A percentile compares a stretch with the other conserved stretches of the same genome.
phyloP scores from a whole-genome alignment of 805 yeast genomes.

The Candida hispaniensis region DNA sequence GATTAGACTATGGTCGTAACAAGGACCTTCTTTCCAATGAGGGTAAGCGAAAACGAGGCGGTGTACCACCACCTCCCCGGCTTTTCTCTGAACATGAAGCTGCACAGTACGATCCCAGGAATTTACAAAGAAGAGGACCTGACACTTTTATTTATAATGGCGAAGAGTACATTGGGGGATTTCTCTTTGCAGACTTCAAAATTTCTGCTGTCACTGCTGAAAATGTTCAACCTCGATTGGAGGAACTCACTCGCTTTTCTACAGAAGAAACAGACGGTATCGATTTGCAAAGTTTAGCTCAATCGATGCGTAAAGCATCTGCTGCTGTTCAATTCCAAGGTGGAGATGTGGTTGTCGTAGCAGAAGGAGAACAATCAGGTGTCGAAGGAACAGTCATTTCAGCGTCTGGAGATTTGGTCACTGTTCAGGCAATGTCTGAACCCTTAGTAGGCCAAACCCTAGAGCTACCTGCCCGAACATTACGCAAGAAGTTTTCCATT shows the following conservation, averaged over 20 bases:
- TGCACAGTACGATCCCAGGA: conserved; percentile 65
- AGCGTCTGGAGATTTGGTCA: conserved; percentile 52
- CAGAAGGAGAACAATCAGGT: conserved; percentile 88
- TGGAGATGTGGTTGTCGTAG: conserved; percentile 87
- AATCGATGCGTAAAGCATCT: conserved; percentile 60
- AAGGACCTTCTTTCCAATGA: conserved; percentile 31
- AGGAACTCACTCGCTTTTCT: conserved; percentile 75
- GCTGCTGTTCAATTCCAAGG: conserved; percentile 65
- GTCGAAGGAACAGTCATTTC: conserved; percentile 69
- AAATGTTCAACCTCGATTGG: conserved; percentile 71
- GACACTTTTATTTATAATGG: conserved; percentile 61
- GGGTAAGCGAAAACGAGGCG: conserved; percentile 40
- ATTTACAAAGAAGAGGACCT: conserved; percentile 45
- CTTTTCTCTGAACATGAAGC: conserved; percentile 87
- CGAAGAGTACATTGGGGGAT: conserved; percentile 87
- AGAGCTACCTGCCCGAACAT: conserved; percentile 70
- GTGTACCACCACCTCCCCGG: conserved; percentile 66
- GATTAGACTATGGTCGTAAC: conserved; percentile 76
- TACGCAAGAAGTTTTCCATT: conserved; percentile 74
- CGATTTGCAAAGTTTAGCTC: conserved; percentile 78
- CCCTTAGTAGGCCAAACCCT: conserved; percentile 46
- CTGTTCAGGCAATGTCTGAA: conserved; percentile 38
- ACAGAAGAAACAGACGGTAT: conserved; percentile 72
- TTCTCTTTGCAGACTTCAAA: conserved; percentile 73
- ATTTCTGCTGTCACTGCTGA: conserved; percentile 72